phyloP scores from a whole-genome alignment of 352 stramenopile species.

The Pythium diclinum region DNA sequence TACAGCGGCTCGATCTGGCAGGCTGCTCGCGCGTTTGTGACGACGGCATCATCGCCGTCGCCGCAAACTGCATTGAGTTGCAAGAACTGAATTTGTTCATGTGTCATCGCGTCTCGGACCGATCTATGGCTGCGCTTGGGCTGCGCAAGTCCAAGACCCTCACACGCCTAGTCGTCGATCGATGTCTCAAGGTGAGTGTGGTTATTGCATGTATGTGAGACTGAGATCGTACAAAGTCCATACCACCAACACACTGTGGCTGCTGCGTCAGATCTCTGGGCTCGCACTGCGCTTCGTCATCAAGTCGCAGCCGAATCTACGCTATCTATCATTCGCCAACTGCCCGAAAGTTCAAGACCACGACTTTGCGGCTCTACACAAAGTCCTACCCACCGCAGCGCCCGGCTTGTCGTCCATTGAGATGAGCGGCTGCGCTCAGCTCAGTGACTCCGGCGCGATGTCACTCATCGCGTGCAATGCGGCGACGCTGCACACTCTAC shows the following conservation, averaged over 20 bases:
- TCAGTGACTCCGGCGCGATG: conserved; percentile 47
- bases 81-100: conserved; percentile 69
- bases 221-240: neutral
- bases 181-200: conserved; percentile 52
- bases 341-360: conserved; percentile 55
- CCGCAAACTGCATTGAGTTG: conserved; percentile 44
- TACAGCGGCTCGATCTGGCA: conserved; percentile 60
- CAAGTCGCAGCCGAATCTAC: conserved; percentile 44
- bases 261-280: conserved; percentile 44
- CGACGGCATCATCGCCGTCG: conserved; percentile 68
- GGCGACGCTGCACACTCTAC: conserved; percentile 45
- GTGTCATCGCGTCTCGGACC: conserved; percentile 77
- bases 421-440: conserved; percentile 48
- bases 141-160: conserved; percentile 41
- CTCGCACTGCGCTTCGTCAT: conserved; percentile 55
- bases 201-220: neutral
- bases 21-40: conserved; percentile 78
- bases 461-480: conserved; percentile 51
- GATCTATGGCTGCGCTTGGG: conserved; percentile 51
- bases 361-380: conserved; percentile 32
- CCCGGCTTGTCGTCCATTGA: conserved; percentile 24
- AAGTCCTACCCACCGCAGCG: neutral
- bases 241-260: neutral
- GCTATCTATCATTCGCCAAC: conserved; percentile 52
- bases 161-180: conserved; percentile 41